These are phyloP conservation scores for Picea mariana DNA, from an alignment of 83 land plant species.

Conservation along the genomic window DNA sequence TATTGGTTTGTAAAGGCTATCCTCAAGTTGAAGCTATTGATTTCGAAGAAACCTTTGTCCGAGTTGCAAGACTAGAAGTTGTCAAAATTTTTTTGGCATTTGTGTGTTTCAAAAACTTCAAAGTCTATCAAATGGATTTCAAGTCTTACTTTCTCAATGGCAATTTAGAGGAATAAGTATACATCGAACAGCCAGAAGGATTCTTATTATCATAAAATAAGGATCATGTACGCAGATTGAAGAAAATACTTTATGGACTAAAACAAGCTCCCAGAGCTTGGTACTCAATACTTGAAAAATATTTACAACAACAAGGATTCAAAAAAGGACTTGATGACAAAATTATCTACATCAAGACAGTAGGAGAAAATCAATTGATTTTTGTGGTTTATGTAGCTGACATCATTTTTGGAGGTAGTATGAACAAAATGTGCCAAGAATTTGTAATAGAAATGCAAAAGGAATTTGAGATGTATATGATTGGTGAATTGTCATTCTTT, in stretches of 20 bases:
- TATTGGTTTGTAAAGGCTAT: too few species aligned
- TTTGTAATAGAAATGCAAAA: not conserved
- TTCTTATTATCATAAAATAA: too few species aligned
- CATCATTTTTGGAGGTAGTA: not conserved
- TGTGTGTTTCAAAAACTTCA: too few species aligned
- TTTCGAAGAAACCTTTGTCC: too few species aligned
- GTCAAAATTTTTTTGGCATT: not conserved
- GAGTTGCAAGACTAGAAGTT: too few species aligned
- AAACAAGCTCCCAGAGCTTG: not conserved
- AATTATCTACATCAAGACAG: not conserved
- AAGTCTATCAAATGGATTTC: too few species aligned
- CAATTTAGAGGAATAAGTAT: too few species aligned
- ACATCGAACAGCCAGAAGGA: too few species aligned
- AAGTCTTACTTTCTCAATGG: too few species aligned
- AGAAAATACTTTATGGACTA: too few species aligned
- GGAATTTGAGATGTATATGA: not conserved
- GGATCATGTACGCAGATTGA: too few species aligned
- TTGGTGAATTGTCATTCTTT: not conserved
- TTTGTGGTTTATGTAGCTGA: not conserved
- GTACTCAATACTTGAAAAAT: not conserved
- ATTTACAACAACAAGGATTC: not conserved
- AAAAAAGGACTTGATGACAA: not conserved
- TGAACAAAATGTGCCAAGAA: not conserved
- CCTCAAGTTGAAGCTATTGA: too few species aligned
- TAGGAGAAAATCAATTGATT: not conserved